A percentile compares a stretch with the other conserved stretches of the same genome.
These are phyloP conservation scores for Teratosphaeria gauchensis DNA, from an alignment of 2,329 filamentous ascomycete genomes.

Conservation along the genomic window DNA sequence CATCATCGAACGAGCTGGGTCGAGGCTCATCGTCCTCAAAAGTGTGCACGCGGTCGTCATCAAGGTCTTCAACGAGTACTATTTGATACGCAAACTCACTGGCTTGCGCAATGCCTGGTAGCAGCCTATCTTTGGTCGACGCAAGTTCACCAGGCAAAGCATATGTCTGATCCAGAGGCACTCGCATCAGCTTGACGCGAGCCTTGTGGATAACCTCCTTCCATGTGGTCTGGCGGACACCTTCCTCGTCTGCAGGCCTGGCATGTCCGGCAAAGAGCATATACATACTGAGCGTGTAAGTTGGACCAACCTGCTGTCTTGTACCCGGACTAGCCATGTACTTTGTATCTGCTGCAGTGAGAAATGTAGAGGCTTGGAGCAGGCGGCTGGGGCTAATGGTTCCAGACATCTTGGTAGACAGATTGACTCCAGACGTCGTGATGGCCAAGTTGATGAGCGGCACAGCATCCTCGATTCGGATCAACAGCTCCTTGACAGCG, in stretches of 20 bases:
- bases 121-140: constrained; percentile 3
- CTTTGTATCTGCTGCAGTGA: constrained; percentile 77
- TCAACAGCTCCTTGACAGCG: constrained; percentile 66
- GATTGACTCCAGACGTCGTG: constrained; percentile 79
- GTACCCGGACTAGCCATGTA: constrained; percentile 54
- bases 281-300: constrained; percentile 79
- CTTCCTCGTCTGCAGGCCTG: constrained; percentile 44
- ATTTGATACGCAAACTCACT: constrained; percentile 72
- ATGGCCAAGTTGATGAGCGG: constrained; percentile 89
- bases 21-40: constrained; percentile 51
- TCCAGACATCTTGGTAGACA: constrained; percentile 68
- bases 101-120: constrained; percentile 16
- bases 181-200: constrained; percentile 65
- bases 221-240: constrained; percentile 65
- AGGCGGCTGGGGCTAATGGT: constrained; percentile 84
- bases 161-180: constrained; percentile 50
- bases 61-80: constrained; percentile 71
- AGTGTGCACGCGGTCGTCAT: constrained; percentile 59
- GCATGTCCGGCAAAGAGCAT: constrained; percentile 87
- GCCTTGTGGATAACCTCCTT: constrained; percentile 96
- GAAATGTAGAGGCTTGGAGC: constrained; percentile 82
- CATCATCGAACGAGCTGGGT: constrained; percentile 51
- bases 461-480: constrained; percentile 79
- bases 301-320: constrained; percentile 74
- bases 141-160: constrained; percentile 23